phyloP scores from a whole-genome alignment of 208 protist genomes.

The Novymonas esmeraldas region DNA sequence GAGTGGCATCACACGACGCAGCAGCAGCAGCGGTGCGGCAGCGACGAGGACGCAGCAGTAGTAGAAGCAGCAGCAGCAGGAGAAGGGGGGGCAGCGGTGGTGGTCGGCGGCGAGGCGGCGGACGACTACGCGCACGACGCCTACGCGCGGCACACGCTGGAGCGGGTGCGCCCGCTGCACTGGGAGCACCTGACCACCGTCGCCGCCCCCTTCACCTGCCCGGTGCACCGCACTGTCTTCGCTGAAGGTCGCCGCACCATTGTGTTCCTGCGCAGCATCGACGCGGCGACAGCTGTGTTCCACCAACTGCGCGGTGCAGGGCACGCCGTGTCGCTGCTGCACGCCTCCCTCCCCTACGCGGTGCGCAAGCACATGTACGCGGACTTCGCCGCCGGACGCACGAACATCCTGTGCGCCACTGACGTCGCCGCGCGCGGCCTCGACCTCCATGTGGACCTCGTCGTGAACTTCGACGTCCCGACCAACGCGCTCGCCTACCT shows the following conservation, averaged over 20 bases:
- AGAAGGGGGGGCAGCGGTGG: conserved; percentile 1
- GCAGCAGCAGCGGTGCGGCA: background rate
- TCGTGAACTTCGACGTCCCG: conserved; percentile 90
- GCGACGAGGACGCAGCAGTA: too few species aligned
- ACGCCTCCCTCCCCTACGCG: conserved; percentile 63
- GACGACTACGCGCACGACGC: conserved; percentile 41
- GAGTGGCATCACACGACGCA: conserved; percentile 33
- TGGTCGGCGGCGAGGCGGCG: background rate
- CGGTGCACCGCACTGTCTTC: conserved; percentile 64
- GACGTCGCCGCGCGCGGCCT: conserved; percentile 87
- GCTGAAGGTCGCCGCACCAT: conserved; percentile 59
- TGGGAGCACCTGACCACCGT: conserved; percentile 79
- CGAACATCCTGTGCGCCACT: conserved; percentile 91
- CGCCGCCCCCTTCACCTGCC: conserved; percentile 79
- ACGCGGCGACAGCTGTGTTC: conserved; percentile 74
- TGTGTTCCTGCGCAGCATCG: conserved; percentile 76
- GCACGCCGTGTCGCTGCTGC: conserved; percentile 68
- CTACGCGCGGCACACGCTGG: conserved; percentile 44
- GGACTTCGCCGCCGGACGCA: conserved; percentile 77
- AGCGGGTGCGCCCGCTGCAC: conserved; percentile 62
- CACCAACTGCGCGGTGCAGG: conserved; percentile 68
- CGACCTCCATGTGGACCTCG: conserved; percentile 84
- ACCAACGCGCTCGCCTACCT: conserved; percentile 82
- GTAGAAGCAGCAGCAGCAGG: conserved; percentile 1
- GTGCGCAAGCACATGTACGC: conserved; percentile 69